Conservation (phyloP, 129 eudicot species). For the Chrysanthemum makinoi region DNA sequence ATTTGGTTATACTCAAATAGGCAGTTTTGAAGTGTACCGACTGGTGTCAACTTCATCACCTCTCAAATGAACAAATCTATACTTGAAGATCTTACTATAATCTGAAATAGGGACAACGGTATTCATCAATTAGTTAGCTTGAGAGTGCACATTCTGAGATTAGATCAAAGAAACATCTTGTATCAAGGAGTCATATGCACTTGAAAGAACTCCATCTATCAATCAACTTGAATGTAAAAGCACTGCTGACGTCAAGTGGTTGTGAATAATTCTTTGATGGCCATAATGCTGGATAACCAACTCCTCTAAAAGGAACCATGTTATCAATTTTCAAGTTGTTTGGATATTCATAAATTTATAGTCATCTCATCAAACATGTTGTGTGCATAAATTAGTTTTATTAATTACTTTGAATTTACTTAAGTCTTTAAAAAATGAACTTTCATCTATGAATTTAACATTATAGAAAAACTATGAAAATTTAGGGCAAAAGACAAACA, state of each 20-base stretch:
- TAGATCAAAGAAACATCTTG: too few relatives aligned
- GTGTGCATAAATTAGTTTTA: too few relatives aligned
- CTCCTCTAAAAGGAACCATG: conserved; percentile 49
- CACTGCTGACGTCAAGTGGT: conserved; percentile 98
- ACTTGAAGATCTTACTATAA: conserved; percentile 87
- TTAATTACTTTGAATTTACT: too few relatives aligned
- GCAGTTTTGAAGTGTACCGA: too few relatives aligned
- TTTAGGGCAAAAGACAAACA: too few relatives aligned
- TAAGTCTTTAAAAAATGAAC: too few relatives aligned
- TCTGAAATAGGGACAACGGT: conserved; percentile 47
- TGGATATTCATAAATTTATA: too few relatives aligned
- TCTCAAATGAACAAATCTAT: too few relatives aligned
- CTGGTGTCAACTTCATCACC: conserved; percentile 95
- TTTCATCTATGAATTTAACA: too few relatives aligned
- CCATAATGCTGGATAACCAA: conserved; percentile 90
- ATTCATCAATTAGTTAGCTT: conserved; percentile 13
- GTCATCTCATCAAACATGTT: too few relatives aligned
- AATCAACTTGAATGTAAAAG: conserved; percentile 63
- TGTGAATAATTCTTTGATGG: conserved; percentile 66
- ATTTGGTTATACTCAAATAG: background rate
- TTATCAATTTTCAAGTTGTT: background rate
- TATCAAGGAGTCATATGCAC: conserved; percentile 27
- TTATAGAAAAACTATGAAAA: too few relatives aligned
- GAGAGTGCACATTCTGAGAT: too few relatives aligned
- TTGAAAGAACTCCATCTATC: conserved; percentile 87